These are phyloP conservation scores for Apophysomyces elegans DNA, from an alignment of 371 early-diverging fungal genomes.

Conservation along the genomic window DNA sequence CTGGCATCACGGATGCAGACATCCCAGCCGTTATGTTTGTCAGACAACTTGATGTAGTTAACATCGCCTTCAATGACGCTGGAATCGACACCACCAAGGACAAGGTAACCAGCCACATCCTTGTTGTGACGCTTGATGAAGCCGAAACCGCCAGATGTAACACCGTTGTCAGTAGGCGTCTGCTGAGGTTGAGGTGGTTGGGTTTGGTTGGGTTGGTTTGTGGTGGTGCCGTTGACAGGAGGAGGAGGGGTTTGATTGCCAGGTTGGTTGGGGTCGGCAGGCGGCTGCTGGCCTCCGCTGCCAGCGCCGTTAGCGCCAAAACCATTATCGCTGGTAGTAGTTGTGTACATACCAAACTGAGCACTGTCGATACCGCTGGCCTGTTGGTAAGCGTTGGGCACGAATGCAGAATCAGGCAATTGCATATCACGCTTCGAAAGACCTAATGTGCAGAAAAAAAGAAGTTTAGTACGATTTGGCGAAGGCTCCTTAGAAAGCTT, in stretches of 20 bases:
- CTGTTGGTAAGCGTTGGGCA: constrained; percentile 46
- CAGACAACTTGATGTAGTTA: constrained; percentile 33
- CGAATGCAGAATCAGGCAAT: constrained; percentile 38
- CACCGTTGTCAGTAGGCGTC: constrained; percentile 14
- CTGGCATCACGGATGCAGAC: constrained; percentile 44
- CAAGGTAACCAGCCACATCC: constrained; percentile 47
- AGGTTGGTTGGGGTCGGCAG: constrained; percentile 10
- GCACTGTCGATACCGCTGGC: constrained; percentile 38
- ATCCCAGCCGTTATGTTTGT: constrained; percentile 42
- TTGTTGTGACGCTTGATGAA: constrained; percentile 35
- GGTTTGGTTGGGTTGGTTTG: background rate
- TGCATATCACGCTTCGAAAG: constrained; percentile 34
- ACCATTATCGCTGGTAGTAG: constrained; percentile 19
- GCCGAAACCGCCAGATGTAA: constrained; percentile 37
- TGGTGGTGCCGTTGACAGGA: background rate
- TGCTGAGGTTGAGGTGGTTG: constrained; percentile 8
- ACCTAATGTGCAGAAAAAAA: constrained; percentile 3
- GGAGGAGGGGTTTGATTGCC: background rate
- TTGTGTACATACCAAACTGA: constrained; percentile 52
- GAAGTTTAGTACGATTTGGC: background rate
- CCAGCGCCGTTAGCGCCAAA: constrained; percentile 20
- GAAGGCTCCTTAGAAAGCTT: background rate
- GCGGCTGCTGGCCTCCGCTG: constrained; percentile 8
- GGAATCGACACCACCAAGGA: constrained; percentile 51
- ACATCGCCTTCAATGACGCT: constrained; percentile 44